Conservation (phyloP, 148 eudicot species). For the Spergularia bocconei region DNA sequence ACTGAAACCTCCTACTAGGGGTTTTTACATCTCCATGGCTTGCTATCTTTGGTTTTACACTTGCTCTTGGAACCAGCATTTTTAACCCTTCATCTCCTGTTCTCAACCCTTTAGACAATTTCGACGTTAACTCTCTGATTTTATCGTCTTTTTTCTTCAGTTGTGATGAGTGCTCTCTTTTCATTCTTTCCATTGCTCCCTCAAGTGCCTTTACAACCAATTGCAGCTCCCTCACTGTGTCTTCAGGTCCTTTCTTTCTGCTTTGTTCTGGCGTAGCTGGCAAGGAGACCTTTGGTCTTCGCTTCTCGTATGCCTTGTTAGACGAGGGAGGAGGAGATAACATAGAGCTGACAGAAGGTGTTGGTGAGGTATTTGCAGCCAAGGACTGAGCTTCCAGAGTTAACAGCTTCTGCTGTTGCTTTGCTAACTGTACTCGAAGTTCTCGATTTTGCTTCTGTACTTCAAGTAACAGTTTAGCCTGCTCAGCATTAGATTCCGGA, state of each 20-base stretch:
- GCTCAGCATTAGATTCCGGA: slow-evolving; percentile 53
- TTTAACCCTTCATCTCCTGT: slow-evolving; percentile 34
- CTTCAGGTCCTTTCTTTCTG: slow-evolving; percentile 44
- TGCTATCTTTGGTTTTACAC: slow-evolving; percentile 46
- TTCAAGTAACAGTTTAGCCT: slow-evolving; percentile 68
- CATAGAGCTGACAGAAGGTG: slow-evolving; percentile 43
- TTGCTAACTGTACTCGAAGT: slow-evolving; percentile 62
- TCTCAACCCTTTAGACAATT: slow-evolving; percentile 22
- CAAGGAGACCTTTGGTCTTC: slow-evolving; percentile 37
- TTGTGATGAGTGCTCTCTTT: slow-evolving; percentile 56
- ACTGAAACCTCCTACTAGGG: slow-evolving; percentile 51
- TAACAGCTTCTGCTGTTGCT: slow-evolving; percentile 74
- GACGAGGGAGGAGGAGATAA: slow-evolving; percentile 48
- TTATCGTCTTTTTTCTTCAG: slow-evolving; percentile 61
- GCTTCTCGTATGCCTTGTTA: slow-evolving; percentile 40
- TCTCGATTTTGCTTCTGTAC: slow-evolving; percentile 81
- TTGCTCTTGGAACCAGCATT: slow-evolving; percentile 50
- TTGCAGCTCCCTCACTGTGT: slow-evolving; percentile 51
- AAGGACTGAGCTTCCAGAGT: slow-evolving; percentile 64
- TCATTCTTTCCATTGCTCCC: slow-evolving; percentile 60
- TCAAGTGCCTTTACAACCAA: slow-evolving; percentile 55
- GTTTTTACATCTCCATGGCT: slow-evolving; percentile 52
- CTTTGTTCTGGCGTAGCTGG: slow-evolving; percentile 57
- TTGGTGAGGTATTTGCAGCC: slow-evolving; percentile 61
- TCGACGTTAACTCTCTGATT: slow-evolving; percentile 50